These are phyloP conservation scores for Monosporascus sp. DNA, from an alignment of 2,329 filamentous ascomycete genomes.

Conservation along the genomic window DNA sequence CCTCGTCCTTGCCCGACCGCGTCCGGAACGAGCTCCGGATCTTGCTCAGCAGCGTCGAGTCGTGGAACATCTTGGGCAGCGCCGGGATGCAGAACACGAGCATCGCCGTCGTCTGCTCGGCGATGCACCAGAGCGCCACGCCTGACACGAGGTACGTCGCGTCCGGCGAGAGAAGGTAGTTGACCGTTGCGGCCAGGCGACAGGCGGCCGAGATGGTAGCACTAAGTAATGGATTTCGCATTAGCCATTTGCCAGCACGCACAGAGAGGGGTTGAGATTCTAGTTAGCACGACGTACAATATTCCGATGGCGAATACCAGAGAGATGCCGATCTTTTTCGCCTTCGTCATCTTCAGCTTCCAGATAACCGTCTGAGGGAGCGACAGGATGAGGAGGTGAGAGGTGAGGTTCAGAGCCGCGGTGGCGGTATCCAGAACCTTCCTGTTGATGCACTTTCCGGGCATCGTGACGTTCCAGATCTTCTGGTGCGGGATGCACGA, in stretches of 20 bases:
- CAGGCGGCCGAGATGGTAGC: not conserved
- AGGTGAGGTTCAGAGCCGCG: slow-evolving; percentile 2
- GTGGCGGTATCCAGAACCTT: not conserved
- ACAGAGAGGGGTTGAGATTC: not conserved
- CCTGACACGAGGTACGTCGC: not conserved
- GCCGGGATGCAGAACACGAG: not conserved
- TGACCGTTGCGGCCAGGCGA: not conserved
- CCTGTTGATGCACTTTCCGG: not conserved
- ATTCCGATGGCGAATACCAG: not conserved
- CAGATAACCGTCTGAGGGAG: slow-evolving; percentile 11
- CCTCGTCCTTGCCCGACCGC: too few relatives aligned
- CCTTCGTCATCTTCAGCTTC: slow-evolving; percentile 7
- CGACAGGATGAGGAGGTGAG: slow-evolving; percentile 5
- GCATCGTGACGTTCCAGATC: not conserved
- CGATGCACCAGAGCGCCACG: not conserved
- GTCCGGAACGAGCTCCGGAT: too few relatives aligned
- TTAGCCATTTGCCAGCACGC: not conserved
- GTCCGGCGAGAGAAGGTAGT: not conserved
- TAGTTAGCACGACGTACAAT: not conserved
- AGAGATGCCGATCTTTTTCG: slow-evolving; percentile 10
- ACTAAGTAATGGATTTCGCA: not conserved
- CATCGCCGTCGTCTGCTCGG: not conserved
- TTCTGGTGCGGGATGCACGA: not conserved
- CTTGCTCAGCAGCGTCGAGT: too few relatives aligned
- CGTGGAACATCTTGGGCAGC: not conserved